Evolutionary conservation across 192 early-diverging fungal genomes (phyloP).

Genomic region (Obelidium mucronatum): DNA sequence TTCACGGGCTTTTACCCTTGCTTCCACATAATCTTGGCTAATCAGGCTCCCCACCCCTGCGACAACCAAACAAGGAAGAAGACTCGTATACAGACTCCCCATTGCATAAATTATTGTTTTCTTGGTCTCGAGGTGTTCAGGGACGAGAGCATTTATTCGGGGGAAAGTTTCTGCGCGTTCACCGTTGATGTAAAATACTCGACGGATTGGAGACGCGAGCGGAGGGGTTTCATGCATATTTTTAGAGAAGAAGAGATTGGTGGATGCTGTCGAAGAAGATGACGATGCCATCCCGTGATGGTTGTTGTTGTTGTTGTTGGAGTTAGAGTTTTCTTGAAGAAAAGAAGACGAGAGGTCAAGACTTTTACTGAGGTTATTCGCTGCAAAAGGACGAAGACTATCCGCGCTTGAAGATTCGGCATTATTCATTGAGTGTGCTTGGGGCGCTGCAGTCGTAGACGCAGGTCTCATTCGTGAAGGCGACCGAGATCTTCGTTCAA

Average conservation of each 20-base stretch:
- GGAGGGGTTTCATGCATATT: slow-evolving; percentile 30
- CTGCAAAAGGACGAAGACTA: too few species aligned
- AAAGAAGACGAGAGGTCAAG: background rate
- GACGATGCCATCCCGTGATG: background rate
- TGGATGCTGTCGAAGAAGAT: slow-evolving; percentile 34
- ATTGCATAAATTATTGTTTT: slow-evolving; percentile 71
- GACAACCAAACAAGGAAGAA: slow-evolving; percentile 76
- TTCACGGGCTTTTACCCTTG: background rate
- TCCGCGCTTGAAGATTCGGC: too few species aligned
- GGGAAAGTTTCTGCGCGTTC: slow-evolving; percentile 79
- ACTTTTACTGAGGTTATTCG: slow-evolving; percentile 16
- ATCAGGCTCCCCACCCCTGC: slow-evolving; percentile 72
- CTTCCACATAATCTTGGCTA: slow-evolving; percentile 48
- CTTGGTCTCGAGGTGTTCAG: slow-evolving; percentile 57
- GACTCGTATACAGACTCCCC: slow-evolving; percentile 77
- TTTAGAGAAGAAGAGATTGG: slow-evolving; percentile 64
- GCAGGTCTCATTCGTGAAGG: background rate
- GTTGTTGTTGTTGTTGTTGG: background rate
- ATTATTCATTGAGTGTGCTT: background rate
- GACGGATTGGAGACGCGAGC: slow-evolving; percentile 59
- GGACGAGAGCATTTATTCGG: slow-evolving; percentile 66
- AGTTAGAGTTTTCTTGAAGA: background rate
- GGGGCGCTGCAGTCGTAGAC: background rate
- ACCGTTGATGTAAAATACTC: slow-evolving; percentile 77
- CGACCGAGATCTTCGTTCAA: background rate